Evolutionary conservation across 805 yeast genomes (phyloP), one percentile per base, ranked within the genome.

Genomic region (Hanseniaspora nectarophila): DNA sequence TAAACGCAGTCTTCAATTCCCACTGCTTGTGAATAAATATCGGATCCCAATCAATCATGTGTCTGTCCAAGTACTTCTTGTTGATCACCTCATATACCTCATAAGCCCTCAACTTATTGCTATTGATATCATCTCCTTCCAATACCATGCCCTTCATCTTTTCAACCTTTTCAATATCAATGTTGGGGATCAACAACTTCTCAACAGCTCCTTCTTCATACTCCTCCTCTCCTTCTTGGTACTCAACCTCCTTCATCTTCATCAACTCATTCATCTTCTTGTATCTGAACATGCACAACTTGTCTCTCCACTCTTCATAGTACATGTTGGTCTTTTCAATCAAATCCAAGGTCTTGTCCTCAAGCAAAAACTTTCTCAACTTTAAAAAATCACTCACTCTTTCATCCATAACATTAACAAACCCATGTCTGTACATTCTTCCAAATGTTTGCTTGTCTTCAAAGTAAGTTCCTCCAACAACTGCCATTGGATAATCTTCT

Each of bases 391-490:
- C 96, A 66, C 95, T 85, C 64, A 83, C 88, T 8, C 69, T 65
- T 18, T 74, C 75, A 63, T 86, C 82, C 61, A 85, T 95, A 38
- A 85, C 83, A 61, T 88, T 95, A 13, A 85, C 85, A 21, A 76
- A 65, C 0, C 97, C 97, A 96, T 96, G 89, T 16, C 70, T 73
- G 68, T 87, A 89, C 61, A 74, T 73, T 60, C 95, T 74, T 16
- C 92, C 95, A 28, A 84, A 84, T 3, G 66, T 55, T 31, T 72
- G 66, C 9, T 80, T 80, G 9, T 68, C 67, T 3, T 65, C 58
- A 47, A 72, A 67, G 10, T 73, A 72, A 56, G 73, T 80, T 2
- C 94, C 77, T 20, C 88, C 82, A 55, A 89, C 77, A 2, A 87
- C 70, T 2, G 86, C 72, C 63, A 74, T 87, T 0, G 97, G 96